Conservation (phyloP, 1,284 basidiomycete genomes). For the Leccinum pachyderme region DNA sequence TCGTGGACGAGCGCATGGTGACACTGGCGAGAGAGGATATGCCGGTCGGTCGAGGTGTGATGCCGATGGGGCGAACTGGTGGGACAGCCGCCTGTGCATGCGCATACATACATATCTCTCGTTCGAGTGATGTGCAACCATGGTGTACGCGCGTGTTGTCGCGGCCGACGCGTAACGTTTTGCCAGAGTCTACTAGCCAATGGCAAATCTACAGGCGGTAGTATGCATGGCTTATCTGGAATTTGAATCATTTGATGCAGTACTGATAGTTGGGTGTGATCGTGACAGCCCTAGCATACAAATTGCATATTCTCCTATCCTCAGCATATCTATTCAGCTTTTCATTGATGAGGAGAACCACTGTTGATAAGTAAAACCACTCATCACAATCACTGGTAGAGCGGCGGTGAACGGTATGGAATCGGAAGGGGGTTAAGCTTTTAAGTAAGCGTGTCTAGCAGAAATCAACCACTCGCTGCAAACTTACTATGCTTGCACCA, state of each 20-base stretch:
- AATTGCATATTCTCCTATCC: not conserved
- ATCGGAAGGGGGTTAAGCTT: too few relatives aligned
- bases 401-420: too few relatives aligned
- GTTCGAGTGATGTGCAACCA: not conserved
- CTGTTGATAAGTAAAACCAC: too few relatives aligned
- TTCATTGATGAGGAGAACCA: too few relatives aligned
- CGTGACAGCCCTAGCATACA: too few relatives aligned
- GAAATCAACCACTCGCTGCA: too few relatives aligned
- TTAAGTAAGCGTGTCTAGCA: too few relatives aligned
- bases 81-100: not conserved
- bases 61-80: too few relatives aligned
- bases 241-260: not conserved
- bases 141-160: not conserved
- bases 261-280: not conserved
- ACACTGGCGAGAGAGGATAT: not conserved
- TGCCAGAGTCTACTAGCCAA: not conserved
- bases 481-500: too few relatives aligned
- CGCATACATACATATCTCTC: not conserved
- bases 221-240: not conserved
- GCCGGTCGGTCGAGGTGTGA: conserved; percentile 1
- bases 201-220: not conserved
- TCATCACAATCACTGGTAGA: too few relatives aligned
- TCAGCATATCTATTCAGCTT: too few relatives aligned
- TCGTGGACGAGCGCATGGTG: not conserved
- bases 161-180: not conserved